These are phyloP conservation scores for Cryptococcus sp. DNA, from an alignment of 1,284 basidiomycete species.

Conservation along the genomic window DNA sequence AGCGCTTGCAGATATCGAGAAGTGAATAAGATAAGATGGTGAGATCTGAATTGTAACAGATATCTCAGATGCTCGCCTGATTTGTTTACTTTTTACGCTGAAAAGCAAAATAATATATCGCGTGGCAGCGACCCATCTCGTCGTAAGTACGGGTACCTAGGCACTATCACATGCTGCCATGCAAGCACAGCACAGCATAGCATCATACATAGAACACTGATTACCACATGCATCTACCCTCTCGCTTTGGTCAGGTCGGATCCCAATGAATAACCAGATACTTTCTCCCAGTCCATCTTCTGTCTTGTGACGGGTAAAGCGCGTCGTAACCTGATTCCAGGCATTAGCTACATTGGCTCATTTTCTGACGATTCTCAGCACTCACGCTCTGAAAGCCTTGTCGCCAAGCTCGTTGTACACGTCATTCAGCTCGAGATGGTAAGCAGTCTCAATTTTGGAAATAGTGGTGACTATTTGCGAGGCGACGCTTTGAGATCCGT, in stretches of 20 bases:
- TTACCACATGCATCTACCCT: not conserved
- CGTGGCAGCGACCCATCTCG: not conserved
- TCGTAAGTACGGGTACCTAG: not conserved
- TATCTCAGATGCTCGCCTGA: too few species aligned
- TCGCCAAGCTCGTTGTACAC: constrained; percentile 83
- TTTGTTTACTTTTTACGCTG: constrained; percentile 1
- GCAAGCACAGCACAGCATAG: not conserved
- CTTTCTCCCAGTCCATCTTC: constrained; percentile 93
- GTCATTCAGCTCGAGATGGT: constrained; percentile 75
- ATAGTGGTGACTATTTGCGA: constrained; percentile 69
- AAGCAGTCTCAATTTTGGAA: constrained; percentile 75
- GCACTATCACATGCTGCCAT: not conserved
- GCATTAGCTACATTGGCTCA: not conserved
- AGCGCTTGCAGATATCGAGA: too few species aligned
- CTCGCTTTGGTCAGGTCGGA: constrained; percentile 65
- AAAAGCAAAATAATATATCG: not conserved
- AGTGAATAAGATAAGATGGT: too few species aligned
- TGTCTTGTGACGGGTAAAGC: constrained; percentile 88
- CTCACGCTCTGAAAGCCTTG: constrained; percentile 75
- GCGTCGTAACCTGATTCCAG: constrained; percentile 64
- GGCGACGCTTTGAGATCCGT: constrained; percentile 57
- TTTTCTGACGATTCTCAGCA: constrained; percentile 2
- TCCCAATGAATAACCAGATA: constrained; percentile 79
- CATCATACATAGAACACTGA: not conserved
- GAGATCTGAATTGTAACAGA: too few species aligned